Evolutionary conservation across 1,284 basidiomycete species (phyloP).

Genomic region (Ganoderma meredithae): DNA sequence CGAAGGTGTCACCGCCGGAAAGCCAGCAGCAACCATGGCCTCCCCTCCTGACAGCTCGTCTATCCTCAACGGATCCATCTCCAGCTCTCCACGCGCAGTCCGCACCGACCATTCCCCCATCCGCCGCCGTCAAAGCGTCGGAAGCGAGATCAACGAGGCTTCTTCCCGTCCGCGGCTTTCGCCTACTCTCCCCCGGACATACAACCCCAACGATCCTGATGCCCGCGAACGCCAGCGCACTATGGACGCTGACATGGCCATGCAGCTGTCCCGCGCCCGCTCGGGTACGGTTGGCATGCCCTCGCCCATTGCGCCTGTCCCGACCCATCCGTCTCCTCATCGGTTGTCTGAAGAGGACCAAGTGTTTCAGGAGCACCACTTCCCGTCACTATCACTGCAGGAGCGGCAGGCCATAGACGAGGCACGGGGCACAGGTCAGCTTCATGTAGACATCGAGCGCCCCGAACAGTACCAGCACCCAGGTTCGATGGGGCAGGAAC

Average conservation of each 20-base stretch:
- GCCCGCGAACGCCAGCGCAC: constrained; percentile 81
- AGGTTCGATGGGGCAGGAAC: constrained; percentile 35
- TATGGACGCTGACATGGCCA: constrained; percentile 87
- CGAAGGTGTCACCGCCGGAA: neutral
- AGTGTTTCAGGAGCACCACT: constrained; percentile 43
- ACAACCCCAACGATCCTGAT: constrained; percentile 73
- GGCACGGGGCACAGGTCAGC: constrained; percentile 43
- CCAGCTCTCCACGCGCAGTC: constrained; percentile 54
- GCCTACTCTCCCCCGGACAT: constrained; percentile 66
- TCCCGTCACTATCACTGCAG: constrained; percentile 49
- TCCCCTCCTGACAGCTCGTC: constrained; percentile 40
- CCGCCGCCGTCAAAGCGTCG: constrained; percentile 49
- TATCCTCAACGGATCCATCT: constrained; percentile 37
- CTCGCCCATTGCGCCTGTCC: constrained; percentile 39
- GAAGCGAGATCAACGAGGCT: constrained; percentile 51
- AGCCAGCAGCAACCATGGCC: constrained; percentile 32
- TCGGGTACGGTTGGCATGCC: constrained; percentile 61
- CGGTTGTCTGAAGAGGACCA: constrained; percentile 33
- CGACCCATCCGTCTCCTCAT: constrained; percentile 31
- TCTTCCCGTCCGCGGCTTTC: constrained; percentile 60
- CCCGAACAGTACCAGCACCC: constrained; percentile 38
- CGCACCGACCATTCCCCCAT: constrained; percentile 44
- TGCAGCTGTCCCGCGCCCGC: constrained; percentile 79
- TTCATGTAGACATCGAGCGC: constrained; percentile 26
- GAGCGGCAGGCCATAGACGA: constrained; percentile 55